Conservation (phyloP, 2,329 filamentous ascomycete species). For the Penicillium polonicum region DNA sequence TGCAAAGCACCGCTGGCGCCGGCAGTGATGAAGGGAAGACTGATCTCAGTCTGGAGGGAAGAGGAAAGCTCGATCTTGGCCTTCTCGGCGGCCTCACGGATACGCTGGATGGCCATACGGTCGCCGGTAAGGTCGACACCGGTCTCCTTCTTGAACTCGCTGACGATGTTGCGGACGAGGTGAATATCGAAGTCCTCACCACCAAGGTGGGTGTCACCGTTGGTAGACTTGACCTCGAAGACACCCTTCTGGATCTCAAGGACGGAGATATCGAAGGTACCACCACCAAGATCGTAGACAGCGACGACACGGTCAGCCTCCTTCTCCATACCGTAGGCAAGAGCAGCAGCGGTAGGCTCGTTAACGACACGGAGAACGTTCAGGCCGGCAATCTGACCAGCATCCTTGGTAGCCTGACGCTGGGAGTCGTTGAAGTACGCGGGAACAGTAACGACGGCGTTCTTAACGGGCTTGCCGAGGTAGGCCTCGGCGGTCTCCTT, state of each 20-base stretch:
- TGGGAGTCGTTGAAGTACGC: slow-evolving; percentile 99
- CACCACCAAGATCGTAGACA: slow-evolving; percentile 97
- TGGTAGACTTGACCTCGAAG: slow-evolving; percentile 98
- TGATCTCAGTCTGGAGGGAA: slow-evolving; percentile 93
- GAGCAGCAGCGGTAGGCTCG: slow-evolving; percentile 92
- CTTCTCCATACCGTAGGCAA: slow-evolving; percentile 96
- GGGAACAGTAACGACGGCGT: slow-evolving; percentile 93
- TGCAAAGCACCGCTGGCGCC: slow-evolving; percentile 95
- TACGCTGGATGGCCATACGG: slow-evolving; percentile 98
- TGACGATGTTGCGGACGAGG: slow-evolving; percentile 88
- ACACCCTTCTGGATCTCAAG: slow-evolving; percentile 97
- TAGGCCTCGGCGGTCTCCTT: slow-evolving; percentile 97
- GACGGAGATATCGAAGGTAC: slow-evolving; percentile 98
- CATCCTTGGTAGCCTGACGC: slow-evolving; percentile 97
- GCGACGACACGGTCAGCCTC: slow-evolving; percentile 84
- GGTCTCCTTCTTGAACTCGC: slow-evolving; percentile 95
- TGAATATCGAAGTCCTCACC: slow-evolving; percentile 97
- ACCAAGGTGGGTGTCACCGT: slow-evolving; percentile 97
- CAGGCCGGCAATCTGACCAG: slow-evolving; percentile 90
- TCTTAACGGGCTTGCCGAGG: slow-evolving; percentile 86
- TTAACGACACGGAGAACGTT: slow-evolving; percentile 98
- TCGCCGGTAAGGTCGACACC: slow-evolving; percentile 85
- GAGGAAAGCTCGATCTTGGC: slow-evolving; percentile 99
- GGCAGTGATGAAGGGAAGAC: slow-evolving; percentile 97
- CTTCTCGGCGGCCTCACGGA: slow-evolving; percentile 97